These are phyloP conservation scores for Kernera saxatilis DNA, from an alignment of 345 rosid genomes.

Conservation along the genomic window DNA sequence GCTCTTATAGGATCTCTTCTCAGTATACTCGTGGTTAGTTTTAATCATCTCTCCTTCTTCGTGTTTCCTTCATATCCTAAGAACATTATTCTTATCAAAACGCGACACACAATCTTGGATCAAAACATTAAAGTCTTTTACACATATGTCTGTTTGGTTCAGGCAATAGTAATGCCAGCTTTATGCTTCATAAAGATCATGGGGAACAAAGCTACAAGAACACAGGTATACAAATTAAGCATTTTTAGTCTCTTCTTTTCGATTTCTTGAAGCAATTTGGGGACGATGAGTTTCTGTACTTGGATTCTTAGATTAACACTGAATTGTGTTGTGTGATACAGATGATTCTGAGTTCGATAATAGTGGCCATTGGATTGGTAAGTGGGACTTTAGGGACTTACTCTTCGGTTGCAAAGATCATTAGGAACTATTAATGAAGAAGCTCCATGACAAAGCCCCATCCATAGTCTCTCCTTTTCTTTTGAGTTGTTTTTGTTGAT, in stretches of 20 bases:
- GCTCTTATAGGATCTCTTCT: conserved; percentile 88
- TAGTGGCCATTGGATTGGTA: conserved; percentile 41
- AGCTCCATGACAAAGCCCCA: neutral
- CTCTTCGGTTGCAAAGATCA: conserved; percentile 44
- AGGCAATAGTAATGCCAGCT: conserved; percentile 80
- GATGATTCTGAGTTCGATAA: conserved; percentile 41
- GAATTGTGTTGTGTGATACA: conserved; percentile 23
- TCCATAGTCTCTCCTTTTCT: conserved; percentile 6
- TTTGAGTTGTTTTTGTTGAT: conserved; percentile 17
- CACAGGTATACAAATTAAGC: conserved; percentile 40
- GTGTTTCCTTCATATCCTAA: neutral
- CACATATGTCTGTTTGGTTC: conserved; percentile 12
- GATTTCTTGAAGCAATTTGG: neutral
- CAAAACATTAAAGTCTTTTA: neutral
- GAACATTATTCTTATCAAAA: neutral
- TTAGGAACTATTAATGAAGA: conserved; percentile 30
- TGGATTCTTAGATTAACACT: neutral
- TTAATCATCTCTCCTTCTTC: conserved; percentile 10
- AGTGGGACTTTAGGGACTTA: conserved; percentile 67
- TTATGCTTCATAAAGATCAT: conserved; percentile 68
- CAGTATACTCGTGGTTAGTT: conserved; percentile 71
- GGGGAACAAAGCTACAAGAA: conserved; percentile 63
- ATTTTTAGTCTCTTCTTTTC: neutral
- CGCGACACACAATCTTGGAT: neutral
- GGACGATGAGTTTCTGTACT: neutral